phyloP scores from a whole-genome alignment of 768 basidiomycete species.

The Tricholoma terreum region DNA sequence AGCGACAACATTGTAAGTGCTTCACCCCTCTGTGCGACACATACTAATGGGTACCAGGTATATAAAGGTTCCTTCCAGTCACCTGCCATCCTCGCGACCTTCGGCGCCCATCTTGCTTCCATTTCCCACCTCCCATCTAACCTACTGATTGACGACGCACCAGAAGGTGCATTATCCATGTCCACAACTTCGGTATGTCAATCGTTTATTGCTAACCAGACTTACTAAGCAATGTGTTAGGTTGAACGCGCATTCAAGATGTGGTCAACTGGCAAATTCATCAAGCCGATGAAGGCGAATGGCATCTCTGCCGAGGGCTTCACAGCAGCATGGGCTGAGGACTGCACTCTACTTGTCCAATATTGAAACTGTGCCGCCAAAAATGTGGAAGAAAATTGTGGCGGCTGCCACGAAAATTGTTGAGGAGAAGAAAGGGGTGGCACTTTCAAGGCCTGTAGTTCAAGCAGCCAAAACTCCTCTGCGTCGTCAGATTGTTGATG shows the following conservation, averaged over 20 bases:
- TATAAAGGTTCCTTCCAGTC: constrained; percentile 4
- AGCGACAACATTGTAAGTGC: neutral
- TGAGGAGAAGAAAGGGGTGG: neutral
- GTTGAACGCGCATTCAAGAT: constrained; percentile 1
- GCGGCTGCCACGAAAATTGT: neutral
- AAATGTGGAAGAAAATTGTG: constrained; percentile 4
- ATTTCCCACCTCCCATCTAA: neutral
- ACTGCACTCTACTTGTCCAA: constrained; percentile 1
- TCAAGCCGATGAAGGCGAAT: neutral
- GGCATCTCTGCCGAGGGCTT: neutral
- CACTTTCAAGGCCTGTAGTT: neutral
- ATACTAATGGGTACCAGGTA: neutral
- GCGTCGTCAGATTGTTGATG: neutral
- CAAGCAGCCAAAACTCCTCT: neutral
- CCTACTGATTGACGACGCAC: neutral
- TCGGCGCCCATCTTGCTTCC: neutral
- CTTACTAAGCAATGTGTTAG: constrained; percentile 3
- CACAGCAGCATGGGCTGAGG: neutral
- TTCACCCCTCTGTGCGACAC: neutral
- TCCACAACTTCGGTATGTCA: constrained; percentile 2
- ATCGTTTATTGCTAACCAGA: neutral
- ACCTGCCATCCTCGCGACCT: neutral
- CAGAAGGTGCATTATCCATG: constrained; percentile 4
- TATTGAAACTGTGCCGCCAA: neutral
- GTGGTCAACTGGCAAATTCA: constrained; percentile 3